A percentile compares a stretch with the other conserved stretches of the same genome.
Evolutionary conservation across 2,329 filamentous ascomycete species (phyloP).

Genomic region (Endocalyx cinctus): DNA sequence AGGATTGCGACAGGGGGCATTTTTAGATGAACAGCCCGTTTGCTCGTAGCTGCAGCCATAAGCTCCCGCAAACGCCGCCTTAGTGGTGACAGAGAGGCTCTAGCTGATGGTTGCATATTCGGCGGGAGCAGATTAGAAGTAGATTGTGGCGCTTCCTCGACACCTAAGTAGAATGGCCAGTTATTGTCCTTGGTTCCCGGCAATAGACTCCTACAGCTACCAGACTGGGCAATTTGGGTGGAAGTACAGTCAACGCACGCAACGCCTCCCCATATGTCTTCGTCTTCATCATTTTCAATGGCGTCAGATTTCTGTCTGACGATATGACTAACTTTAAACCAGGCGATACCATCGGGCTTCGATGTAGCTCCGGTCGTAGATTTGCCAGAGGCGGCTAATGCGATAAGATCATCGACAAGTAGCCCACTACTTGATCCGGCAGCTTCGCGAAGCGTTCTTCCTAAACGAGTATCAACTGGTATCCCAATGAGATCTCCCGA

Average conservation of each 20-base stretch:
- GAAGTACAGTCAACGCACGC: slow-evolving; percentile 80
- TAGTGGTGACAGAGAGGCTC: slow-evolving; percentile 52
- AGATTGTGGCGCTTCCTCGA: slow-evolving; percentile 60
- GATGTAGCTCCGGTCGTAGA: slow-evolving; percentile 25
- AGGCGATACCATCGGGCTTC: slow-evolving; percentile 64
- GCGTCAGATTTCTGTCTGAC: slow-evolving; percentile 48
- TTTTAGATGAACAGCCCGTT: slow-evolving; percentile 77
- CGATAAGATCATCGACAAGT: slow-evolving; percentile 67
- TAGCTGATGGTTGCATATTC: slow-evolving; percentile 41
- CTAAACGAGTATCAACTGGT: slow-evolving; percentile 80
- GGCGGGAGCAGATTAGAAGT: slow-evolving; percentile 33
- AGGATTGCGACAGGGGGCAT: slow-evolving; percentile 87
- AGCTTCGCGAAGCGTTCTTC: slow-evolving; percentile 73
- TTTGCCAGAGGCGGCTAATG: slow-evolving; percentile 44
- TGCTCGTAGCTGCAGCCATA: slow-evolving; percentile 82
- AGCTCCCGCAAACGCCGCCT: slow-evolving; percentile 75
- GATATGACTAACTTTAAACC: slow-evolving; percentile 87
- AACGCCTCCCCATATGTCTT: slow-evolving; percentile 78
- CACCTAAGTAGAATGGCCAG: slow-evolving; percentile 87
- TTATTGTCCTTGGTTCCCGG: slow-evolving; percentile 71
- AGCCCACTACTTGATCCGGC: slow-evolving; percentile 51
- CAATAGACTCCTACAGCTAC: slow-evolving; percentile 76
- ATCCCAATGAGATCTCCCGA: slow-evolving; percentile 86
- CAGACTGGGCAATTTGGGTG: slow-evolving; percentile 87
- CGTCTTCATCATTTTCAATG: slow-evolving; percentile 53